Evolutionary conservation across 305 asterid species (phyloP), one percentile per base, ranked within the genome.

Genomic region (Fraxinus baroniana): DNA sequence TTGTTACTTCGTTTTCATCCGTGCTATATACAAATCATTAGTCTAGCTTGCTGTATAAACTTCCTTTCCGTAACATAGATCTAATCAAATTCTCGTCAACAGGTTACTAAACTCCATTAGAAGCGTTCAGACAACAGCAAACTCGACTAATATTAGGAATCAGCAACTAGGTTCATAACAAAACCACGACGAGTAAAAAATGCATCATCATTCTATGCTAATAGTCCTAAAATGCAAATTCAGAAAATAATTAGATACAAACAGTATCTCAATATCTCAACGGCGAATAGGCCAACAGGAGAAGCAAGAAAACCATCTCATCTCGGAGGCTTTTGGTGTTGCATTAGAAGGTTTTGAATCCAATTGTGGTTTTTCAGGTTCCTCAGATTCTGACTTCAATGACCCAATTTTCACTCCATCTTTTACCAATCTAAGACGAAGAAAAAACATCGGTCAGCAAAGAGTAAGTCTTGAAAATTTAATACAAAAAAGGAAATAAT

Each of bases 391-490:
- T 32, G 80, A 74, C 85, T 87, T 89, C 79, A 88, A 76, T 8
- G 94, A 89, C 10, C 80, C 77, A 0, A 78, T 64, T 71, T 87
- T 93, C 41, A 82, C 86, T 4, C 86, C 86, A 8, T 87, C 94
- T 0, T 80, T 82, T 22, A 83, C 90, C 86, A 94, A 87, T 78
- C 98, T 95, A 93, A 15, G 17, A 79, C 79, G 64, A 18, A 71
- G 74, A 26, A 22, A 9, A 74, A 22, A 13, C n/a, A 49, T 73
- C 10, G 18, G 33, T 57, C 22, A 22, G 13, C 74, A 12, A 32
- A 15, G 9, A 7, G 70, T 5, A 55, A 62, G 3, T 55, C 12
- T 3, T 20, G 46, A 62, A 13, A 79, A 24, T 10, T 7, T 24
- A 17, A 28, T 26, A 6, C 3, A 8, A 32, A 52, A 4, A 28